A percentile compares a stretch with the other conserved stretches of the same genome.
Conservation (phyloP, 2,329 filamentous ascomycete genomes). For the Epichloe gansuensis region DNA sequence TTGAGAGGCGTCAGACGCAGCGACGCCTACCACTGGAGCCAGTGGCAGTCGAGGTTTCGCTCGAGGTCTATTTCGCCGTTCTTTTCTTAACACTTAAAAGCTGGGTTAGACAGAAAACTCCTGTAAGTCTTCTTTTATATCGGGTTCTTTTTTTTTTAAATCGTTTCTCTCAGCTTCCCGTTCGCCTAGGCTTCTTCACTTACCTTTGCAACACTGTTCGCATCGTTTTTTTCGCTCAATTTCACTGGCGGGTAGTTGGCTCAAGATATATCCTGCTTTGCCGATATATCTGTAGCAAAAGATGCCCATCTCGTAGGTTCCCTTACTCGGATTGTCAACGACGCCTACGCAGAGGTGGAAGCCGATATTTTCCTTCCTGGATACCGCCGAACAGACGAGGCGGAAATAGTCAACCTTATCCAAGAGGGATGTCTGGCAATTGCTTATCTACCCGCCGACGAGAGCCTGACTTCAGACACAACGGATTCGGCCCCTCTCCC, state of each 20-base stretch:
- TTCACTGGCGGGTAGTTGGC: conserved; percentile 13
- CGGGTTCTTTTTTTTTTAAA: neutral
- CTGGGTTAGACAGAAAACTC: neutral
- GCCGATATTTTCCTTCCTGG: conserved; percentile 14
- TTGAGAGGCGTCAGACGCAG: neutral
- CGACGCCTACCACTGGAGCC: neutral
- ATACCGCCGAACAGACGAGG: conserved; percentile 14
- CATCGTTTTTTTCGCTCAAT: conserved; percentile 21
- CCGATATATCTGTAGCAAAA: conserved; percentile 8
- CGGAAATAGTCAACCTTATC: conserved; percentile 13
- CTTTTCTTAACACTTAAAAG: conserved; percentile 1
- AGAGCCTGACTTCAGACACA: neutral
- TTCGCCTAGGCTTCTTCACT: neutral
- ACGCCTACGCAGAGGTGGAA: conserved; percentile 15
- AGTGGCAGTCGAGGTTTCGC: neutral
- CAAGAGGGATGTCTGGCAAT: conserved; percentile 13
- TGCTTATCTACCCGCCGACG: conserved; percentile 6
- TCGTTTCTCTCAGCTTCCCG: neutral
- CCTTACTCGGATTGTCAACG: conserved; percentile 15
- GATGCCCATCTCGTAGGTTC: conserved; percentile 8
- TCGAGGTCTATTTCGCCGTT: neutral
- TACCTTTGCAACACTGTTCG: conserved; percentile 15
- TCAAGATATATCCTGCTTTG: conserved; percentile 16
- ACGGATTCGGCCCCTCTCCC: neutral
- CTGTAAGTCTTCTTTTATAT: too few species aligned